Percentiles rank a stretch among this genome's conserved stretches.
These are phyloP conservation scores for Paxillus involutus DNA, from an alignment of 768 basidiomycete species.

Conservation along the genomic window DNA sequence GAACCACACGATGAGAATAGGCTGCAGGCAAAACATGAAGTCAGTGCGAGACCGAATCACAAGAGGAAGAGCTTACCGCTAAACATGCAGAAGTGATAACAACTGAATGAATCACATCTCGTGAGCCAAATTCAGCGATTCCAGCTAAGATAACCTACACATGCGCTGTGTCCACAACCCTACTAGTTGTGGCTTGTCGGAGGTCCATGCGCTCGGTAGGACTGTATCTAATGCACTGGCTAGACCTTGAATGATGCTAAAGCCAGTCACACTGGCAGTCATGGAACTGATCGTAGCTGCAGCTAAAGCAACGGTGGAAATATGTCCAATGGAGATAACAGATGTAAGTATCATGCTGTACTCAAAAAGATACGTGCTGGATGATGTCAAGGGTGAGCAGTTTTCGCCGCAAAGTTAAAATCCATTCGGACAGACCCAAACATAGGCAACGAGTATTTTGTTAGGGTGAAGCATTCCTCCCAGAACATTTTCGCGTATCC, in stretches of 20 bases:
- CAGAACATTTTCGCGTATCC: constrained; percentile 35
- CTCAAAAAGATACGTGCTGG: constrained; percentile 75
- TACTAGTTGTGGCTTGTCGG: constrained; percentile 73
- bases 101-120: neutral
- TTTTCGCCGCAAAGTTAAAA: neutral
- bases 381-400: neutral
- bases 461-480: constrained; percentile 57
- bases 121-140: too few species aligned
- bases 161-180: constrained; percentile 88
- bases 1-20: constrained; percentile 47
- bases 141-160: constrained; percentile 47
- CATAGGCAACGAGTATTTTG: constrained; percentile 65
- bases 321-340: constrained; percentile 83
- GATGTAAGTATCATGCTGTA: constrained; percentile 80
- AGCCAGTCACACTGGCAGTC: constrained; percentile 53
- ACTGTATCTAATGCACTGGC: constrained; percentile 85
- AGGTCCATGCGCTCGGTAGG: constrained; percentile 90
- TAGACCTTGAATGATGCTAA: constrained; percentile 76
- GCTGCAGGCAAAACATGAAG: constrained; percentile 19
- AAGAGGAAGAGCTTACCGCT: constrained; percentile 46
- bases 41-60: neutral
- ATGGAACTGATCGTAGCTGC: constrained; percentile 70
- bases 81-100: constrained; percentile 49
- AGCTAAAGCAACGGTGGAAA: constrained; percentile 84
- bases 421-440: constrained; percentile 49